Base-by-base conservation (phyloP, 2,329 filamentous ascomycete species). In the Xylaria sp. region DNA sequence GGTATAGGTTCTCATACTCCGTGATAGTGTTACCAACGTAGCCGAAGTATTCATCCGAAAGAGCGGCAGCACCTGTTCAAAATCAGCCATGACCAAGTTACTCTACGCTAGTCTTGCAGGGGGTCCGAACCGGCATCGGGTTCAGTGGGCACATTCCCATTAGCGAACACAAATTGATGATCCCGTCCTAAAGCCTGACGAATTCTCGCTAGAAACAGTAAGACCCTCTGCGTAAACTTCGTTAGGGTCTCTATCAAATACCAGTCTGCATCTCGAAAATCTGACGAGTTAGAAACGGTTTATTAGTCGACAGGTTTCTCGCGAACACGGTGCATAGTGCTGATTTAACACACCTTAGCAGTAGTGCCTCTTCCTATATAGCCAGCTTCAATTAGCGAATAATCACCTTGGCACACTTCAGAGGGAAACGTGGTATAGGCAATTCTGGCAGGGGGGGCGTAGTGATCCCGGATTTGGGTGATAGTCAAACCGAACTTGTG, bases 181-280 rank as follows among this genome's bases (percentile, higher is more conserved):
- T 72, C 73, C 15, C 71, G 67, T 57, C 71, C 73, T 17, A 74
- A 71, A 64, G 73, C 74, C 63, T 75, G 68, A 23, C 74, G 72
- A 59, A 76, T 74, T 51, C 74, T 73, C 56, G 73, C 75, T 76
- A 40, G 44, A 44, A 54, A 56, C 11, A 48, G 62, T 73, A 68
- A 72, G 59, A 66, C 20, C 26, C 26, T 48, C 51, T 66, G 56
- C 44, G 20, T 38, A 56, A 67, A 38, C 42, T n/a, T 46, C 4
- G 26, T 28, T 36, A 42, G 49, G 33, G 56, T 15, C 33, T 58
- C 42, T 2, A 31, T 42, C 17, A 58, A 54, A 65, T 71, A 75
- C 75, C 73, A 23, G 73, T 76, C 59, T 75, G 74, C 72, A 76
- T 74, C 67, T 76, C 73, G 62, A 76, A 77, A 63, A 75, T 76